These are phyloP conservation scores for Trichoderma sp. DNA, from an alignment of 2,329 filamentous ascomycete species.

Conservation along the genomic window DNA sequence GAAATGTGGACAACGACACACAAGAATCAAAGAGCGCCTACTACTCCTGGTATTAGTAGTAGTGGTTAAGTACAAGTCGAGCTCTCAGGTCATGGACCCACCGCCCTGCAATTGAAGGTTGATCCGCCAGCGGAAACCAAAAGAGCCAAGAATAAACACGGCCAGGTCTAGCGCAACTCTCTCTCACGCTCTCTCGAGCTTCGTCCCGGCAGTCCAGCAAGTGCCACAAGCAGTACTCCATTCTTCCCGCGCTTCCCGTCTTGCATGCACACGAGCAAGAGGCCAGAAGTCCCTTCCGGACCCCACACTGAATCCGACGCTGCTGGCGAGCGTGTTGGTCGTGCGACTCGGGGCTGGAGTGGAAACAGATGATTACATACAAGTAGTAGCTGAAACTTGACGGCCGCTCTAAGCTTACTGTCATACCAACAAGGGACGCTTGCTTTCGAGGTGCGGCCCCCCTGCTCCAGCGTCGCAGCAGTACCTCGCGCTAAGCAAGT, in stretches of 20 bases:
- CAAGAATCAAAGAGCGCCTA: background rate
- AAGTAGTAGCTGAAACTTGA: background rate
- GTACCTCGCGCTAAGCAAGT: constrained; percentile 14
- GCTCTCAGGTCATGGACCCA: constrained; percentile 13
- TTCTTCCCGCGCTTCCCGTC: constrained; percentile 6
- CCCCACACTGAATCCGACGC: constrained; percentile 20
- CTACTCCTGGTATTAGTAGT: background rate
- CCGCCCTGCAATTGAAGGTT: background rate
- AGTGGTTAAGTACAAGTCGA: background rate
- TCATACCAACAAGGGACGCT: background rate
- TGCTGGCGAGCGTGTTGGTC: constrained; percentile 7
- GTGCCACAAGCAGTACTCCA: constrained; percentile 19
- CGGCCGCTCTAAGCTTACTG: background rate
- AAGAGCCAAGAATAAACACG: background rate
- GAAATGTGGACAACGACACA: background rate
- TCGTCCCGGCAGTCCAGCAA: constrained; percentile 14
- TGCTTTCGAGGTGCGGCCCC: background rate
- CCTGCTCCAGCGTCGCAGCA: constrained; percentile 1
- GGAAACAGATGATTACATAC: background rate
- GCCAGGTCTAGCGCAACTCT: constrained; percentile 14
- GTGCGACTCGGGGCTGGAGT: background rate
- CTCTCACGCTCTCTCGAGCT: background rate
- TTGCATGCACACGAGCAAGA: constrained; percentile 17
- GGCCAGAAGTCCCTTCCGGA: constrained; percentile 17
- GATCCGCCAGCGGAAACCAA: background rate